Evolutionary conservation across 305 asterid genomes (phyloP), one percentile per base, ranked within the genome.

Genomic region (Withania somnifera): DNA sequence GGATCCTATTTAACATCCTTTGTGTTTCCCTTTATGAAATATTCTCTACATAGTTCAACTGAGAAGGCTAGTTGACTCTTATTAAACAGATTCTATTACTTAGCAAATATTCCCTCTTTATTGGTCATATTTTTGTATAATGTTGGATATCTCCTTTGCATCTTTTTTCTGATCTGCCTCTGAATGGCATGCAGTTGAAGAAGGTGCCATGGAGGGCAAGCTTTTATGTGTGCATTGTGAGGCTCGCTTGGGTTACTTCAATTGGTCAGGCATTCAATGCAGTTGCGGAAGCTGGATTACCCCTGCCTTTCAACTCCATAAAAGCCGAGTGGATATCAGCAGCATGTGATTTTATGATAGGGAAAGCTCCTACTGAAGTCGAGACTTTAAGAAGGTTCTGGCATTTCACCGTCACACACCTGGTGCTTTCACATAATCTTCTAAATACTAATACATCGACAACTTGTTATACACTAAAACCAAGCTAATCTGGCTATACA

Each of bases 201-300:
- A 94, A 85, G 99, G 99, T 80, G 95, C 89, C 54, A 82, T 94
- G 73, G 98, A 94, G 90, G 99, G 99, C 28, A 96, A 94, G 92
- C 94, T 96, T 81, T 2, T 81, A 82, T 96, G 98, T 73, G 84
- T 79, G 47, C 93, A 94, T 66, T 96, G 99, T 63, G 98, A 94
- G 85, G 92, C 93, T 26, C 97, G 98, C 6, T 82, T 96, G 75
- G 99, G 99, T 78, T 90, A 94, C 94, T 96, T 96, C 89, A 96
- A 94, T 90, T 96, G 99, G 98, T 88, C 94, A 0, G 99, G 99
- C 83, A 91, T 96, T 84, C 98, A 96, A 83, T 96, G 99, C 92
- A 94, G 95, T 80, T 96, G 99, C 9, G 98, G 98, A 82, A 96
- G 98, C 87, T 96, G 99, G 99, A 91, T 96, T 52, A 90, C 98